Evolutionary conservation across 805 yeast genomes (phyloP), one percentile per base, ranked within the genome.

Genomic region (Zygosaccharomyces pseudorouxii): DNA sequence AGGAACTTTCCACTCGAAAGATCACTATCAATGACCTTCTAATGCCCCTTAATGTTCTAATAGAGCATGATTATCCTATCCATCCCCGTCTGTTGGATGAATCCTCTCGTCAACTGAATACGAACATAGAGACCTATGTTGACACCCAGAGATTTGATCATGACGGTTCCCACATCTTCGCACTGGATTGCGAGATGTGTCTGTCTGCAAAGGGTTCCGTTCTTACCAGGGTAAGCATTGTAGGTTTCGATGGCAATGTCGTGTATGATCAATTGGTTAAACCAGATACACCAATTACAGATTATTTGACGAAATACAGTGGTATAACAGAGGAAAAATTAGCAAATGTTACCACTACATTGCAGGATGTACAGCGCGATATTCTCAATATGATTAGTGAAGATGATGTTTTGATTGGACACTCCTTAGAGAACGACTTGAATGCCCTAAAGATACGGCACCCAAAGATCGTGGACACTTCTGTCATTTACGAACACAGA

Each of bases 101-200:
- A 46, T 5, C 18, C 53, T 35, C 43, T 35, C 33, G 25, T 12
- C 47, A 55, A 10, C 37, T 48, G 6, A 43, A 27, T 12, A 45
- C 42, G 8, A 54, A 53, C 11, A 50, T 53, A n/a, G 57, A 48
- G 5, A 37, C 27, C 4, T 85, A 85, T 82, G 74, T 71, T 1
- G 78, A 78, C 38, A 84, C 95, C 0, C 54, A 35, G 11, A 47
- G 60, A 1, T 77, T 80, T 51, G 78, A 76, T 0, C 82, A 79
- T 52, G 81, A 73, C 8, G 83, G 82, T 0, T 76, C 85, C 0
- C 81, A 74, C 48, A 79, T 85, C 0, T 88, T 79, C 69, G 93
- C 95, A 0, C 55, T 93, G 16, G 99, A 92, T 68, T 93, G 99
- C 72, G 99, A 92, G 68, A 93, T 92, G 89, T 89, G 97, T 63